Evolutionary conservation across 1,284 basidiomycete species (phyloP), one percentile per base, ranked within the genome.

Genomic region (Athelia psychrophila): DNA sequence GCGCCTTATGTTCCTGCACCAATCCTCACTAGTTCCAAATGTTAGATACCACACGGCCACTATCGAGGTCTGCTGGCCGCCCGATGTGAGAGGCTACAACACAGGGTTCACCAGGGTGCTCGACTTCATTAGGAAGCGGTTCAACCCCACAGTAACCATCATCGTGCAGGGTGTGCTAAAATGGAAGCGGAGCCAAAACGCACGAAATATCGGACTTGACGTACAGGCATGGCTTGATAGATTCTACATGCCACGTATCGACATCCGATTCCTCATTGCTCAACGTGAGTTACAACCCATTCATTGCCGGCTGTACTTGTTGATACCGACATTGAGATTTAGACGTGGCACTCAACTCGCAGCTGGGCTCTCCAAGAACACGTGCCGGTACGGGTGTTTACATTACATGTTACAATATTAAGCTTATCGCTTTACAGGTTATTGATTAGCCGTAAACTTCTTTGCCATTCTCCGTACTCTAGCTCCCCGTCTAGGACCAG

Each of bases 141-240:
- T 99, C 71, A 96, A 99, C 66, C 95, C 95, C 0, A 98, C 97
- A 0, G 97, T 99, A 8, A 97, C 96, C 1, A 98, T 95, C 5
- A 90, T 98, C 48, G 95, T 93, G 0, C 95, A 98, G 69, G 97
- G 88, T 51, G 85, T 91, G 4, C 71, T 90, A 46, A 88, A 91
- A 64, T 91, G 88, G 86, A 89, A 91, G 60, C 75, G 80, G 16
- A 74, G 67, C 51, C 76, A 75, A 63, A 82, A 79, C 44, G 76
- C 80, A 4, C 71, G 74, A 47, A 74, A 83, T 54, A 91, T 94
- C 50, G 93, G 93, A 20, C 80, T 90, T 27, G 93, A 95, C 60
- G 91, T 99, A 49, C 95, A 98, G 68, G 84, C 88, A 22, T 99
- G 96, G 90, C 74, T 99, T 60, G 96, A 99, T 72, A 80, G 97